Conservation (phyloP, 345 rosid species). For the Acer negundo region DNA sequence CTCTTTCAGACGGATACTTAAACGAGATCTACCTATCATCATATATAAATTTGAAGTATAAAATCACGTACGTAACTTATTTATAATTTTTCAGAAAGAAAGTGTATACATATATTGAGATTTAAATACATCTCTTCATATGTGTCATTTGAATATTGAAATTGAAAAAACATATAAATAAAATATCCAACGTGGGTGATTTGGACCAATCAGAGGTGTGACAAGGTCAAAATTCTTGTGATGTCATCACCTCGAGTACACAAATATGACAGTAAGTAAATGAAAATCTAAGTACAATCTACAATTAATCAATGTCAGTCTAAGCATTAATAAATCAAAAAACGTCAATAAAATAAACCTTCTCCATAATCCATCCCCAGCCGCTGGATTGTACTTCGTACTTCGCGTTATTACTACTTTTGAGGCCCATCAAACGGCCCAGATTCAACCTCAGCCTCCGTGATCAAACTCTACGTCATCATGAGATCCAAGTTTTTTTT, state of each 20-base stretch:
- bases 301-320: background rate
- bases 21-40: too few relatives aligned
- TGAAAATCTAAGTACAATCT: background rate
- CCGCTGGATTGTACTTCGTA: conserved; percentile 19
- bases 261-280: background rate
- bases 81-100: too few relatives aligned
- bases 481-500: too few relatives aligned
- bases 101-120: too few relatives aligned
- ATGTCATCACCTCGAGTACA: background rate
- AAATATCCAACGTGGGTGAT: background rate
- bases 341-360: background rate
- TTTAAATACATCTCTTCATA: too few relatives aligned
- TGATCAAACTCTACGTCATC: background rate
- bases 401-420: background rate
- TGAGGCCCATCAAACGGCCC: conserved; percentile 3
- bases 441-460: background rate
- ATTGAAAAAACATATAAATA: background rate
- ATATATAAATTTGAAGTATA: too few relatives aligned
- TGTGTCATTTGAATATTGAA: too few relatives aligned
- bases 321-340: background rate
- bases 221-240: conserved; percentile 1
- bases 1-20: too few relatives aligned
- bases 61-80: too few relatives aligned
- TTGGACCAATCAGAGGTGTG: background rate
- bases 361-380: conserved; percentile 21